Evolutionary conservation across 2,329 filamentous ascomycete genomes (phyloP).

Genomic region (Aspergillus floridensis): DNA sequence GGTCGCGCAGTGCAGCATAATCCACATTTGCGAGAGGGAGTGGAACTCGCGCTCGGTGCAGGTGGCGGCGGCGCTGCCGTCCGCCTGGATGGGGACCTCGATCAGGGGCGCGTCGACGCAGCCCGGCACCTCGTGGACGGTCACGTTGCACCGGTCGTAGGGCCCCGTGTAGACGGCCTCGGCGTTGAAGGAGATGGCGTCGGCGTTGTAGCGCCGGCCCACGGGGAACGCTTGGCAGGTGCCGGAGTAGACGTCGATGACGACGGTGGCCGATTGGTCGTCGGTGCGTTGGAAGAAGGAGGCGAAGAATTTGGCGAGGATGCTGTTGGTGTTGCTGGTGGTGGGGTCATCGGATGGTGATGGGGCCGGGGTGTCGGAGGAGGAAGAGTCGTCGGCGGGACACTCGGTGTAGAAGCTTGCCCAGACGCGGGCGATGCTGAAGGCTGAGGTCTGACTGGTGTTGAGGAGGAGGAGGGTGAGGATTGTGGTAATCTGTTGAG

Average conservation of each 20-base stretch:
- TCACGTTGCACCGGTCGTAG: slow-evolving; percentile 11
- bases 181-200: slow-evolving; percentile 28
- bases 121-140: slow-evolving; percentile 28
- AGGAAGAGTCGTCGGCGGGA: slow-evolving; percentile 13
- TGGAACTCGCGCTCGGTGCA: slow-evolving; percentile 24
- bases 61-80: slow-evolving; percentile 18
- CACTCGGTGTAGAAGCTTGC: slow-evolving; percentile 33
- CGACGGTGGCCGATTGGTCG: slow-evolving; percentile 19
- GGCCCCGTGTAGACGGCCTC: not conserved
- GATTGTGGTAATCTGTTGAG: slow-evolving; percentile 17
- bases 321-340: not conserved
- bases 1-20: not conserved
- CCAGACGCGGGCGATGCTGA: slow-evolving; percentile 28
- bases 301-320: not conserved
- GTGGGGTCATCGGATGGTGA: slow-evolving; percentile 12
- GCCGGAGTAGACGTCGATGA: slow-evolving; percentile 21
- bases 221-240: slow-evolving; percentile 28
- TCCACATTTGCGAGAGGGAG: not conserved
- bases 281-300: slow-evolving; percentile 2
- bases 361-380: not conserved
- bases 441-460: slow-evolving; percentile 18
- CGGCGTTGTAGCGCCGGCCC: slow-evolving; percentile 22
- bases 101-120: slow-evolving; percentile 32
- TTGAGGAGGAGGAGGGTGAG: slow-evolving; percentile 22
- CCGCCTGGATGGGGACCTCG: slow-evolving; percentile 15